A percentile compares a stretch with the other conserved stretches of the same genome.
These are phyloP conservation scores for Quercus tomentella DNA, from an alignment of 331 rosid genomes.

Conservation along the genomic window DNA sequence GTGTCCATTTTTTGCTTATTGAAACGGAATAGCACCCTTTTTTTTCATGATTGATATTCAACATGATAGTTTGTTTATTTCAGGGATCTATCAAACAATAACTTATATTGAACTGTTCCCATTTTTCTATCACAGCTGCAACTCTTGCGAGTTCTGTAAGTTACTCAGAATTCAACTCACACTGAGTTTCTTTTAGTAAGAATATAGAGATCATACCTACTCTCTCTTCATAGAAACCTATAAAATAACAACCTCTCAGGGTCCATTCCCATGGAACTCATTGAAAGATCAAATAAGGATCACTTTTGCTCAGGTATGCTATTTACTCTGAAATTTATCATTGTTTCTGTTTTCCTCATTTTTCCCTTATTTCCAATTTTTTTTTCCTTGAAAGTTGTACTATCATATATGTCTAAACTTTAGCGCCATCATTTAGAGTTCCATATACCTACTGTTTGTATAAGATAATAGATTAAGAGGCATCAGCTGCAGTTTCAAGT, in stretches of 20 bases:
- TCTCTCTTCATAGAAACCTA: constrained; percentile 29
- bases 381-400: no score
- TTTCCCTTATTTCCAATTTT: not conserved
- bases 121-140: constrained; percentile 31
- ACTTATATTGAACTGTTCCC: constrained; percentile 45
- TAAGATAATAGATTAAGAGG: no score
- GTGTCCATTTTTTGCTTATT: constrained; percentile 26
- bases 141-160: constrained; percentile 27
- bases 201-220: not conserved
- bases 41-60: no score
- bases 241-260: constrained; percentile 39
- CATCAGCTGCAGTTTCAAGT: no score
- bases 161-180: not conserved
- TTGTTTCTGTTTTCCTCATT: not conserved
- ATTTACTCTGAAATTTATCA: not conserved
- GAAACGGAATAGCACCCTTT: no score
- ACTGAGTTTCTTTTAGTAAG: not conserved
- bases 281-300: constrained; percentile 22
- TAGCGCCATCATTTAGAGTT: no score
- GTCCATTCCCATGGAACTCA: constrained; percentile 33
- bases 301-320: constrained; percentile 30
- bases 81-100: constrained; percentile 53
- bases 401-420: no score
- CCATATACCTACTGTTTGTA: no score
- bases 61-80: not conserved